phyloP scores from a whole-genome alignment of 2,329 filamentous ascomycete species.

The Aspergillus fructus region DNA sequence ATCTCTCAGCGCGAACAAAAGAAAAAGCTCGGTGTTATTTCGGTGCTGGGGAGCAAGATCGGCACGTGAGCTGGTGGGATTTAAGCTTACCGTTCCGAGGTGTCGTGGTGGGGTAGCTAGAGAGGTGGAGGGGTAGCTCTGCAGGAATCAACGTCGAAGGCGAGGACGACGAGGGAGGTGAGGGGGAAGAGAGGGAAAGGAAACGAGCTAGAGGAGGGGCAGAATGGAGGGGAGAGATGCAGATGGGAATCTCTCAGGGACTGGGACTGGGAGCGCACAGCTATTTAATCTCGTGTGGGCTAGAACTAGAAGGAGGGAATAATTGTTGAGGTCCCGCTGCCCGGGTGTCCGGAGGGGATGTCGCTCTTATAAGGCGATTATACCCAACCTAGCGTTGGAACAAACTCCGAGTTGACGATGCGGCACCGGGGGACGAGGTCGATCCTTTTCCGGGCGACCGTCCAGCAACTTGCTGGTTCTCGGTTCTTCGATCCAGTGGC shows the following conservation, averaged over 20 bases:
- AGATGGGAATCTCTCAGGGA: background rate
- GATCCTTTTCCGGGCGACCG: slow-evolving; percentile 13
- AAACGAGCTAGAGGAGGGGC: background rate
- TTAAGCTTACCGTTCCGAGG: slow-evolving; percentile 15
- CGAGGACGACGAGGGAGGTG: slow-evolving; percentile 2
- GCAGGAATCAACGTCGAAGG: background rate
- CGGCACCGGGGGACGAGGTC: background rate
- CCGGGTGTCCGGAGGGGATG: slow-evolving; percentile 18
- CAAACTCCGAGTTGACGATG: background rate
- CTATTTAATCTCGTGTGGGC: slow-evolving; percentile 16
- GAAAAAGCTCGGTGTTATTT: background rate
- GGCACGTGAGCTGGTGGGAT: slow-evolving; percentile 17
- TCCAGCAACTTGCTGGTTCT: background rate
- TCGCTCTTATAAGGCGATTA: slow-evolving; percentile 5
- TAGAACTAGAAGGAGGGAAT: slow-evolving; percentile 5
- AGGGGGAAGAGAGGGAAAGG: background rate
- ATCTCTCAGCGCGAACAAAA: background rate
- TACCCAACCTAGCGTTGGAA: background rate
- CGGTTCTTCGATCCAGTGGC: slow-evolving; percentile 3
- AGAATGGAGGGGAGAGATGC: background rate
- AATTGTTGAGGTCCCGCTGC: slow-evolving; percentile 23
- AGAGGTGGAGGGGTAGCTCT: slow-evolving; percentile 1
- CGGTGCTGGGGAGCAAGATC: slow-evolving; percentile 1
- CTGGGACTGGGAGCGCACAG: slow-evolving; percentile 3
- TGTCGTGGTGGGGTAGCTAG: slow-evolving; percentile 7